Evolutionary conservation across 179 eudicot species (phyloP), one percentile per base, ranked within the genome.

Genomic region (Actinidia polygama): DNA sequence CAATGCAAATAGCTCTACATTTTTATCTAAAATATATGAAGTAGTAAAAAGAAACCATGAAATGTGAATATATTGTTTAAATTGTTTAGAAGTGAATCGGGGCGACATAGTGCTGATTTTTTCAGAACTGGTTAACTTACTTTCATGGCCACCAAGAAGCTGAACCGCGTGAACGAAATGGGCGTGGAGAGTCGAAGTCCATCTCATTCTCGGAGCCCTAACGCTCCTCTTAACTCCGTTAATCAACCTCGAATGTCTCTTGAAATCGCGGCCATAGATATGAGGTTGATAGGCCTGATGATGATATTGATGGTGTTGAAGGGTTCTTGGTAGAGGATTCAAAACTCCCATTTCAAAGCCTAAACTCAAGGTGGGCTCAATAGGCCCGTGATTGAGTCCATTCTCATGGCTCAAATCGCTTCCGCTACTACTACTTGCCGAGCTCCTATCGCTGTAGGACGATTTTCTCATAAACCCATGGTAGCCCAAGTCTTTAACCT

Each of bases 161-260:
- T 94, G 92, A 87, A 95, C 97, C 49, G 97, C 98, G 83, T 95
- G 98, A 79, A 95, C 90, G 83, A 95, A 95, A 79, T 94, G 98
- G 67, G 98, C 91, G 77, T 95, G 98, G 50, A 95, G 97, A 78
- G 97, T 93, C 0, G 98, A 91, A 77, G 98, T 93, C 98, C 98
- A 95, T 87, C 97, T 88, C 98, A 95, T 95, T 72, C 98, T 88
- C 0, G 98, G 98, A 66, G 96, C 96, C 79, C 98, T 88, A 54
- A 89, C 87, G 66, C 90, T 90, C 73, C 92, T 90, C 84, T 78
- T 91, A 53, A 85, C 85, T 0, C 94, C 91, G 59, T 57, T 81
- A 53, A 79, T 26, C 80, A 82, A n/a, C 72, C 94, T 90, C 16
- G 92, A 87, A 78, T 78, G 93, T 79, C 94, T 89, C 89, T 94